A percentile compares a stretch with the other conserved stretches of the same genome.
phyloP scores from a whole-genome alignment of 257 asterid species.

The Fraxinus quadrangulata region DNA sequence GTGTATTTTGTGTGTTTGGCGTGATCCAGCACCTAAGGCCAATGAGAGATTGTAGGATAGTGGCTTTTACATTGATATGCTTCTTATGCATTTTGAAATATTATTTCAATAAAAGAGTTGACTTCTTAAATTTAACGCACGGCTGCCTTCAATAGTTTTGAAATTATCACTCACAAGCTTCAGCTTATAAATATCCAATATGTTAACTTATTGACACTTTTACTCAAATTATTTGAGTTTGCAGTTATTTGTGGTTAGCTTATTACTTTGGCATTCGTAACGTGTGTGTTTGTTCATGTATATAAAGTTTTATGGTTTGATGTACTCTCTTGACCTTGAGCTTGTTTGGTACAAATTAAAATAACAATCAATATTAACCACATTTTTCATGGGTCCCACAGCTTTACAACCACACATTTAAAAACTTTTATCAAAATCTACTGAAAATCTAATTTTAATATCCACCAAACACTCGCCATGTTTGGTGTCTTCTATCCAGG shows the following conservation, averaged over 20 bases:
- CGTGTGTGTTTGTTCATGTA: background rate
- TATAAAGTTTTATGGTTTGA: background rate
- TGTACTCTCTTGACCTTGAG: background rate
- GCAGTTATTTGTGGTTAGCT: background rate
- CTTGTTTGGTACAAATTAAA: too few relatives aligned
- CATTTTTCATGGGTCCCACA: too few relatives aligned
- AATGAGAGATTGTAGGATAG: background rate
- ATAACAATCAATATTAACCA: too few relatives aligned
- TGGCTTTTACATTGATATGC: background rate
- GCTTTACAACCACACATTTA: too few relatives aligned
- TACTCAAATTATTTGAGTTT: background rate
- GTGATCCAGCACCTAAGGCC: background rate
- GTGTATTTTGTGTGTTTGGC: background rate
- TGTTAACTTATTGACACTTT: background rate
- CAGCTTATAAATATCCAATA: background rate
- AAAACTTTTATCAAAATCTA: too few relatives aligned
- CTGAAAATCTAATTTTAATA: too few relatives aligned
- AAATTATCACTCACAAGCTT: background rate
- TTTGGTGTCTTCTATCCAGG: conserved; percentile 37
- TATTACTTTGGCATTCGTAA: background rate
- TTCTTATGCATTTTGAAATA: background rate
- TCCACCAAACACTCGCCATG: too few relatives aligned
- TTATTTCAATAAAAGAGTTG: background rate
- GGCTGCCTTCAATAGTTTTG: background rate
- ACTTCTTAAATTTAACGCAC: background rate